These are phyloP conservation scores for Trichoderma asperelloides DNA, from an alignment of 495 filamentous ascomycete species.

Conservation along the genomic window DNA sequence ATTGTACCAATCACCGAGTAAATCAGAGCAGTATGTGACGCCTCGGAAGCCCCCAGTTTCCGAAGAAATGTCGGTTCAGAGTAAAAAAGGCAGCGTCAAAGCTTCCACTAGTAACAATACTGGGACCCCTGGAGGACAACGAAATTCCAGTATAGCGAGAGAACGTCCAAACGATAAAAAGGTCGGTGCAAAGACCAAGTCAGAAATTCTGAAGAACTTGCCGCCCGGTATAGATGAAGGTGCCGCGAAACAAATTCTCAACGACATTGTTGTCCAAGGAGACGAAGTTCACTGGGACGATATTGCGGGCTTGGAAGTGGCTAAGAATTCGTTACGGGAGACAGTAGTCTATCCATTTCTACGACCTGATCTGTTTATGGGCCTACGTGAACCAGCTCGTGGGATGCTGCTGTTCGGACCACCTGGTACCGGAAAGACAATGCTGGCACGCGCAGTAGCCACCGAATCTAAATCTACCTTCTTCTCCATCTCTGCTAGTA, in stretches of 20 bases:
- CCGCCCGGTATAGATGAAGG: conserved; percentile 70
- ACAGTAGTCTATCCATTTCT: conserved; percentile 97
- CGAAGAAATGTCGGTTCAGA: conserved; percentile 14
- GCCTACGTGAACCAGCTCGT: conserved; percentile 83
- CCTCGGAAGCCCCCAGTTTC: conserved; percentile 4
- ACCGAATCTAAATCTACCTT: conserved; percentile 94
- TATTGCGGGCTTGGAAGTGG: conserved; percentile 81
- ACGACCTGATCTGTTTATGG: conserved; percentile 91
- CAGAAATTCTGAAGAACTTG: conserved; percentile 59
- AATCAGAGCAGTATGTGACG: conserved; percentile 12
- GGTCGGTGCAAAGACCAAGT: conserved; percentile 29
- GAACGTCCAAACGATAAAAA: background rate
- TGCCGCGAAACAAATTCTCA: conserved; percentile 84
- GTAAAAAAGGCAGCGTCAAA: conserved; percentile 9
- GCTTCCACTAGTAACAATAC: background rate
- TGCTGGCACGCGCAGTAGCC: conserved; percentile 91
- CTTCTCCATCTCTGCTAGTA: conserved; percentile 92
- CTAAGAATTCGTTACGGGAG: conserved; percentile 90
- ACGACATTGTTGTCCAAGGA: conserved; percentile 91
- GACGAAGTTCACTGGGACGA: conserved; percentile 96
- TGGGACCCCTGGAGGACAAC: background rate
- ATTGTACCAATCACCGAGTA: background rate
- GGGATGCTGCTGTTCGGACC: conserved; percentile 97
- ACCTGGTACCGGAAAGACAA: conserved; percentile 95
- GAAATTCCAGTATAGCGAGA: background rate